These are phyloP conservation scores for Saccharum hybrid DNA, from an alignment of 202 grass and related monocot genomes.

Conservation along the genomic window DNA sequence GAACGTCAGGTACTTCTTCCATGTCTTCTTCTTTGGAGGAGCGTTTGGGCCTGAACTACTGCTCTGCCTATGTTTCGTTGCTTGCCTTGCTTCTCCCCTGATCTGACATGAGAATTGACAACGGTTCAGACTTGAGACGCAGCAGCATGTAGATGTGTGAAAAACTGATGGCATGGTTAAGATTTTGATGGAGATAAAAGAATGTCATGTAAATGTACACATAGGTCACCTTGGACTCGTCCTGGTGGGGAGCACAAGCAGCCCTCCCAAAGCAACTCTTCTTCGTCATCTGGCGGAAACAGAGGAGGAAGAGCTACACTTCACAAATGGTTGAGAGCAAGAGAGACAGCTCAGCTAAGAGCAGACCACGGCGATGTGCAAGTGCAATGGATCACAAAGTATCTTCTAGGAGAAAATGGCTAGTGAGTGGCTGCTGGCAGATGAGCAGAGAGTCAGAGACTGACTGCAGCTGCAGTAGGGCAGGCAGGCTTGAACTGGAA, in stretches of 20 bases:
- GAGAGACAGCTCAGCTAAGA: background rate
- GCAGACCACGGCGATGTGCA: slow-evolving; percentile 27
- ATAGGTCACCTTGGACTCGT: slow-evolving; percentile 14
- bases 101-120: background rate
- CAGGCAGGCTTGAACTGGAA: too few relatives aligned
- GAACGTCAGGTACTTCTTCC: slow-evolving; percentile 45
- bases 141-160: background rate
- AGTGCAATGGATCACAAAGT: background rate
- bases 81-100: slow-evolving; percentile 18
- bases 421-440: slow-evolving; percentile 27
- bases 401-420: too few relatives aligned
- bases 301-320: background rate
- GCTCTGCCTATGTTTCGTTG: slow-evolving; percentile 2
- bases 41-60: slow-evolving; percentile 13
- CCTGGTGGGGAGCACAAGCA: slow-evolving; percentile 6
- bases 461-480: background rate
- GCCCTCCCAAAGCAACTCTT: background rate
- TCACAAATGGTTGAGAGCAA: background rate
- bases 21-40: slow-evolving; percentile 40
- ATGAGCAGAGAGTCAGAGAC: background rate
- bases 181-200: background rate
- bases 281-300: slow-evolving; percentile 30
- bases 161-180: background rate
- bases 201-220: background rate
- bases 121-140: background rate